These are phyloP conservation scores for Russula earlei DNA, from an alignment of 768 basidiomycete species.

Conservation along the genomic window DNA sequence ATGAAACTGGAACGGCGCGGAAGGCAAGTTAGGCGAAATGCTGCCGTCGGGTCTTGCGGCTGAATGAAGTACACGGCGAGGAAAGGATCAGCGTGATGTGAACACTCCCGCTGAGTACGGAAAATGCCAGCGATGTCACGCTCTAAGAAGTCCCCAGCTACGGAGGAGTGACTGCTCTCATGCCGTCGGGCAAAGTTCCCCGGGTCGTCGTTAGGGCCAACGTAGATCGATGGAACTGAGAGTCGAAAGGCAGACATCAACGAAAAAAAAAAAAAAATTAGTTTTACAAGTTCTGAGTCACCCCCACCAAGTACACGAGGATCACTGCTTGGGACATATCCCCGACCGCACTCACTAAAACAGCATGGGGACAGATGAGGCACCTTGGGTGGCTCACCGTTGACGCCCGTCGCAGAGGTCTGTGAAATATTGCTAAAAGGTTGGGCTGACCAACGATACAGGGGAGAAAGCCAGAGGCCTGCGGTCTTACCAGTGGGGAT, in stretches of 20 bases:
- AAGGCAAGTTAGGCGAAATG: slow-evolving; percentile 14
- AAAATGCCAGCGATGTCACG: slow-evolving; percentile 24
- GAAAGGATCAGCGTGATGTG: slow-evolving; percentile 20
- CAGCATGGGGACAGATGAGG: no score
- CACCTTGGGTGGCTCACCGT: no score
- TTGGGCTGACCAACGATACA: no score
- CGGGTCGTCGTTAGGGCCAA: slow-evolving; percentile 11
- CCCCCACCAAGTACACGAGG: background rate
- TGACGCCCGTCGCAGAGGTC: no score
- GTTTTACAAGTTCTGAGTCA: background rate
- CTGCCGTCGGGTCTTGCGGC: slow-evolving; percentile 17
- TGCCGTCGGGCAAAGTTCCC: slow-evolving; percentile 20
- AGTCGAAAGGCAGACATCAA: slow-evolving; percentile 21
- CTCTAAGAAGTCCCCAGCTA: slow-evolving; percentile 19
- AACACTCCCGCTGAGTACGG: slow-evolving; percentile 13
- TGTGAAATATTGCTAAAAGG: no score
- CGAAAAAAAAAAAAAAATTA: background rate
- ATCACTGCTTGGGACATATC: background rate
- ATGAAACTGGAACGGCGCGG: background rate
- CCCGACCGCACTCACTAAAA: no score
- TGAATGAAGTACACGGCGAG: slow-evolving; percentile 6
- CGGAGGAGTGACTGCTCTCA: slow-evolving; percentile 9
- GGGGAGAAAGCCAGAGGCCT: no score
- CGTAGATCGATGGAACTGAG: slow-evolving; percentile 17
- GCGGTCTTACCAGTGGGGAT: no score